A percentile compares a stretch with the other conserved stretches of the same genome.
phyloP scores from a whole-genome alignment of 192 early-diverging fungal species.

The Backusella morwellensis region DNA sequence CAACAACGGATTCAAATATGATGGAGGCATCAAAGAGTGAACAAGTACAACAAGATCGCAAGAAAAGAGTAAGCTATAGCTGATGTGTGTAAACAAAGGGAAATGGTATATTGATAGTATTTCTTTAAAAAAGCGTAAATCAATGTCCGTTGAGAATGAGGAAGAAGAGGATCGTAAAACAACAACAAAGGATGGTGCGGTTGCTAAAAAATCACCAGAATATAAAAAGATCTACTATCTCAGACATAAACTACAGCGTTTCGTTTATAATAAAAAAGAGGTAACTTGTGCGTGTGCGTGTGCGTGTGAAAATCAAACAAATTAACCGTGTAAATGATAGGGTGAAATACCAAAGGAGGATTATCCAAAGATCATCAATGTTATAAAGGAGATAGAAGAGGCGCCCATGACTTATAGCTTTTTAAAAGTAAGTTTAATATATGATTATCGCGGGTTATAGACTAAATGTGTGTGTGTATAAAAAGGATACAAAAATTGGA shows the following conservation, averaged over 20 bases:
- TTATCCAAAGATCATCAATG: slow-evolving; percentile 25
- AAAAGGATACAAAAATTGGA: slow-evolving; percentile 37
- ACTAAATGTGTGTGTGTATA: background rate
- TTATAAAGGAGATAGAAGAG: slow-evolving; percentile 29
- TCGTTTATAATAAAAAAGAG: slow-evolving; percentile 34
- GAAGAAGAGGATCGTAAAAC: background rate
- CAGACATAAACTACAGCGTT: slow-evolving; percentile 27
- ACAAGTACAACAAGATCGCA: background rate
- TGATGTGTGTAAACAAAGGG: too few relatives aligned
- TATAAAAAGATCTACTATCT: slow-evolving; percentile 29
- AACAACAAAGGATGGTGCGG: background rate
- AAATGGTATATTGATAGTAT: background rate
- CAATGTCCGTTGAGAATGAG: slow-evolving; percentile 7
- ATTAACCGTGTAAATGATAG: background rate
- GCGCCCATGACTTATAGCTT: slow-evolving; percentile 25
- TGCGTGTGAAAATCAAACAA: background rate
- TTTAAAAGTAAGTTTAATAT: slow-evolving; percentile 21
- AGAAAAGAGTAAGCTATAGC: slow-evolving; percentile 4
- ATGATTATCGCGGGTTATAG: background rate
- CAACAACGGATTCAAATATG: background rate
- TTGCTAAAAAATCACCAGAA: background rate
- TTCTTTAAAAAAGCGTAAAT: background rate
- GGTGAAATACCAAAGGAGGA: slow-evolving; percentile 29
- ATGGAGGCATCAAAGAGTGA: slow-evolving; percentile 5
- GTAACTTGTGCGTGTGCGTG: background rate